Evolutionary conservation across 768 basidiomycete genomes (phyloP).

Genomic region (Rossbeevera mucosa): DNA sequence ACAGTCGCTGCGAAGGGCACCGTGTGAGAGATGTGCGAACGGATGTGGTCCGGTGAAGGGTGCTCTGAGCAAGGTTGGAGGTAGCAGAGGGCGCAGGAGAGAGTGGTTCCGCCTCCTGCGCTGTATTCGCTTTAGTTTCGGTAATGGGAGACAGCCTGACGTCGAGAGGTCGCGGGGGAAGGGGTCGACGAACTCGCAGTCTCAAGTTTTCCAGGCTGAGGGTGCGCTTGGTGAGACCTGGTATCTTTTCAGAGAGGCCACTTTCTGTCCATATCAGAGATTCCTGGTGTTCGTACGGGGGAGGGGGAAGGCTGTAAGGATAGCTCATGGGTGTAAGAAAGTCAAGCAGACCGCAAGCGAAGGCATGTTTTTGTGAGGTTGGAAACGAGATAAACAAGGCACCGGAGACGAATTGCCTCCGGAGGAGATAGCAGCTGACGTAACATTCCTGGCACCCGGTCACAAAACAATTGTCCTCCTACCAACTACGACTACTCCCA

Average conservation of each 20-base stretch:
- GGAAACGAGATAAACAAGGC: background rate
- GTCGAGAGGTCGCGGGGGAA: slow-evolving; percentile 20
- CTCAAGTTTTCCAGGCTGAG: background rate
- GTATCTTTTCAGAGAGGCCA: slow-evolving; percentile 4
- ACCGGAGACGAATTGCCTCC: background rate
- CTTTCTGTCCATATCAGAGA: slow-evolving; percentile 4
- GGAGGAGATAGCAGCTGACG: background rate
- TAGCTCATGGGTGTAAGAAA: slow-evolving; percentile 19
- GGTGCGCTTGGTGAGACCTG: slow-evolving; percentile 1
- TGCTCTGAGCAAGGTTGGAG: slow-evolving; percentile 28
- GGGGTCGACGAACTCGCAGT: slow-evolving; percentile 20
- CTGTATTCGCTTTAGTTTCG: slow-evolving; percentile 5
- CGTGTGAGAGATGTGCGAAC: no score
- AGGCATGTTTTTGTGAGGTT: slow-evolving; percentile 9
- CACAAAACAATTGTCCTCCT: background rate
- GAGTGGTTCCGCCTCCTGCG: slow-evolving; percentile 6
- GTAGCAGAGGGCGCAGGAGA: slow-evolving; percentile 35
- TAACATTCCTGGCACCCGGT: background rate
- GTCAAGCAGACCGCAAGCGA: background rate
- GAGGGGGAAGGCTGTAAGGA: slow-evolving; percentile 33
- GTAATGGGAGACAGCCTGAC: background rate
- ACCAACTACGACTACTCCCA: background rate
- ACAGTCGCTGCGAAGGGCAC: no score
- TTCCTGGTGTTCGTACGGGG: slow-evolving; percentile 36
- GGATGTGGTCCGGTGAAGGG: slow-evolving; percentile 20